Base-by-base conservation (phyloP, 2,329 filamentous ascomycete genomes). In the Dissoconium aciculare region DNA sequence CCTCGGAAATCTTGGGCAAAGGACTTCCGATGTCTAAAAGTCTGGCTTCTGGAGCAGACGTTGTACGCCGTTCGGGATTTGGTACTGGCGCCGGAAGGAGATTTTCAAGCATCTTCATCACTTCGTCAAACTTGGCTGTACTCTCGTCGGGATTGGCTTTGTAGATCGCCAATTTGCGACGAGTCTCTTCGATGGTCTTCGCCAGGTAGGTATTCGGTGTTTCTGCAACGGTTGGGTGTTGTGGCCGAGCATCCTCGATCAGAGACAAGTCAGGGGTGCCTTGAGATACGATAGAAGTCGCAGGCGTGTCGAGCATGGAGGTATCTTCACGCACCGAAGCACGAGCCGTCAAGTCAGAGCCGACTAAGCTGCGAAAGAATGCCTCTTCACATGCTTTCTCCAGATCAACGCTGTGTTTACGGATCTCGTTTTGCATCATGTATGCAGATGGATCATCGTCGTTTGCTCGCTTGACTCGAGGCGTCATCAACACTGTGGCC, bases 331-430 rank as follows among this genome's bases (percentile, higher is more conserved):
- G 57, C 3, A 51, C 47, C 11, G 57, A 55, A 15, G 44, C 43
- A 5, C 37, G 36, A 1, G 63, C 65, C 3, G 57, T 57, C 15
- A 56, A 53, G 30, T 63, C 70, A 2, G 68, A 67, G 26, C 62
- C 62, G 13, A 67, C 54, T 1, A 65, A 76, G 32, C 60, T 66
- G 43, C 78, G 74, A 49, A 82, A 85, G 60, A 95, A 94, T 1
- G 85, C 85, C 47, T 89, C 81, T 48, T 95, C 85, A 48, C 85
- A 91, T 35, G 89, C 81, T 54, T 83, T 82, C 29, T 83, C 82
- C 38, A 94, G 74, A 45, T 83, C 83, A 45, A 71, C 72, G 44
- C 83, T 92, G 34, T 91, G 78, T 44, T 87, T 77, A 5, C 82
- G 69, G 32, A 89, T 69, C 50, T 93, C 85, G 35, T 84, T 82